Evolutionary conservation across 495 filamentous ascomycete genomes (phyloP).

Genomic region (Cercophora scortea): DNA sequence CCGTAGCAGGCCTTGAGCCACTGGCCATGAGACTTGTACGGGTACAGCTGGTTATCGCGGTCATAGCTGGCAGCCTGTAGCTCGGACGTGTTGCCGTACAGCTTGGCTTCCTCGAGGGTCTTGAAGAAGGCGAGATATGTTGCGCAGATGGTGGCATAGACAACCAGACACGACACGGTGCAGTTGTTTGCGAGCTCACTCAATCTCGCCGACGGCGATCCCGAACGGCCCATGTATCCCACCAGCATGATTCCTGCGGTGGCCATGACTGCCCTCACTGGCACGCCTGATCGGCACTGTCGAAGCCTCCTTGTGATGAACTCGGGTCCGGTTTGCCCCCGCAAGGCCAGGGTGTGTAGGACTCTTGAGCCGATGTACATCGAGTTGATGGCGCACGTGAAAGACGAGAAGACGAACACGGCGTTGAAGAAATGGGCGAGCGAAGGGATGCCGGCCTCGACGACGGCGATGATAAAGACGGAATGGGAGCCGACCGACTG

Average conservation of each 20-base stretch:
- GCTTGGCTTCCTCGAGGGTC: slow-evolving; percentile 23
- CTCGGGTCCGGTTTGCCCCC: slow-evolving; percentile 29
- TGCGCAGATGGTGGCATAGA: slow-evolving; percentile 36
- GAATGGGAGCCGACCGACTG: slow-evolving; percentile 32
- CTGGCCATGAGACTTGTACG: slow-evolving; percentile 42
- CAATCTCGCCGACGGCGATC: slow-evolving; percentile 21
- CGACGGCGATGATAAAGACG: slow-evolving; percentile 37
- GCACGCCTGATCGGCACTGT: slow-evolving; percentile 38
- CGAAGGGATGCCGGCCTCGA: slow-evolving; percentile 32
- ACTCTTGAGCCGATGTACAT: slow-evolving; percentile 39
- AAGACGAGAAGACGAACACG: slow-evolving; percentile 41
- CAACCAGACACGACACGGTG: slow-evolving; percentile 36
- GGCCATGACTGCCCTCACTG: slow-evolving; percentile 38
- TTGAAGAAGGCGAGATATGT: slow-evolving; percentile 36
- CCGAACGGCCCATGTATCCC: slow-evolving; percentile 38
- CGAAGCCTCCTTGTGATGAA: slow-evolving; percentile 26
- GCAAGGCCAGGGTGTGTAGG: slow-evolving; percentile 38
- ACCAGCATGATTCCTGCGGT: slow-evolving; percentile 38
- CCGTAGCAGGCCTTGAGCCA: slow-evolving; percentile 38
- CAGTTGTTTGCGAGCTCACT: slow-evolving; percentile 38
- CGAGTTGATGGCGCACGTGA: slow-evolving; percentile 38
- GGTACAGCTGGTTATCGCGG: slow-evolving; percentile 35
- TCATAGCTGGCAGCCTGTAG: slow-evolving; percentile 32
- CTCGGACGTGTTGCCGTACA: slow-evolving; percentile 25
- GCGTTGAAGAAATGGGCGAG: slow-evolving; percentile 41